Evolutionary conservation across 768 basidiomycete genomes (phyloP), one percentile per base, ranked within the genome.

Genomic region (Sporobolomyces pararoseus): DNA sequence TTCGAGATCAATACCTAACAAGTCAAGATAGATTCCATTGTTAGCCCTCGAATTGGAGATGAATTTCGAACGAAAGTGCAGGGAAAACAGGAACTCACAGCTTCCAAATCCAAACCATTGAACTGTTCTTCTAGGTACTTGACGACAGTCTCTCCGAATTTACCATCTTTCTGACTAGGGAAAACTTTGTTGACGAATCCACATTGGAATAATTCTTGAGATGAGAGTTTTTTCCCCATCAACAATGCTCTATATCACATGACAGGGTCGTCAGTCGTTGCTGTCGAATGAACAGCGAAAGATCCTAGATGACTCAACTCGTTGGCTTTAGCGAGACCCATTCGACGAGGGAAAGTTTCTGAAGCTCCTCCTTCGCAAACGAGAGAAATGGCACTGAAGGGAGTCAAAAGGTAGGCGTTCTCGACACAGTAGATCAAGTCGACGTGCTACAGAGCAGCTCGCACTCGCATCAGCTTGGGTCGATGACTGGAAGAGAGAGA

Each of bases 381-480:
- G 54, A 89, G 83, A 13, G 86, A 88, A 27, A 89, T 77, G 73
- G 88, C 87, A 0, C 87, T 83, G 76, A 89, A 89, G 0, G 87
- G 88, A 0, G 85, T 82, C 42, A 84, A 84, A 6, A 89, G 77
- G 85, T 86, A 89, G 0, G 81, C 83, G 65, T 82, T 80, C 3
- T 86, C 85, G 68, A 88, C 77, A 31, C 84, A 64, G 72, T 88
- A 89, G 32, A 89, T 85, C 72, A 89, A 87, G 78, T 89, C 88
- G 68, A 88, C 88, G 67, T 66, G 49, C 65, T 71, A 62, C 87
- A n/a, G 87, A 79, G 74, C 86, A 84, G 3, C 85, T 49, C n/a
- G 21, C 7, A 49, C 16, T 23, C 29, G n/a, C 31, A n/a, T 23
- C 27, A 37, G 32, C 34, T 52, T n/a, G n/a, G n/a, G n/a, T n/a